Evolutionary conservation across 495 filamentous ascomycete genomes (phyloP).

Genomic region (Aspergillus panamensis): DNA sequence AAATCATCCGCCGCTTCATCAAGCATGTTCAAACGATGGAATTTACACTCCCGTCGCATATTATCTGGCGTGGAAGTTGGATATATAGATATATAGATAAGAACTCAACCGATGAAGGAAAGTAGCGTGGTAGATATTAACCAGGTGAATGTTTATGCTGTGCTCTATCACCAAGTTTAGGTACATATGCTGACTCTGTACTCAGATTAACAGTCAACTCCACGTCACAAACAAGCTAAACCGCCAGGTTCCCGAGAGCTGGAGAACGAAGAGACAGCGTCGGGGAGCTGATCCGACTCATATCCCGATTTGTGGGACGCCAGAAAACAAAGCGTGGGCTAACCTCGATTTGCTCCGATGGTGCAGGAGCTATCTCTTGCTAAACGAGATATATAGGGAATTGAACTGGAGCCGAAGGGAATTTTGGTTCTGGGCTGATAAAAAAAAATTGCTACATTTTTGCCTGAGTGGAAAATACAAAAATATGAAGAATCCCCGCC

Average conservation of each 20-base stretch:
- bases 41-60: not conserved
- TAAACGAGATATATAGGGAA: not conserved
- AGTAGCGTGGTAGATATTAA: too few species aligned
- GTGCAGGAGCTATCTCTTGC: not conserved
- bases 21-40: not conserved
- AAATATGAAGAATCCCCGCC: not conserved
- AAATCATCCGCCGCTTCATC: not conserved
- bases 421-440: not conserved
- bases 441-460: not conserved
- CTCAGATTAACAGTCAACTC: not conserved
- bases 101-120: too few species aligned
- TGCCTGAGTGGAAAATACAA: not conserved
- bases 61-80: not conserved
- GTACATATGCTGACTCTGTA: not conserved
- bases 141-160: too few species aligned
- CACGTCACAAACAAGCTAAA: not conserved
- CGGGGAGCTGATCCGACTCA: not conserved
- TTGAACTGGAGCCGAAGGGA: not conserved
- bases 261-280: not conserved
- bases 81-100: not conserved
- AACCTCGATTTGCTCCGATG: not conserved
- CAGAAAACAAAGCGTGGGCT: not conserved
- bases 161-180: not conserved
- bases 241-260: not conserved
- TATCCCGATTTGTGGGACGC: not conserved